A percentile compares a stretch with the other conserved stretches of the same genome.
phyloP scores from a whole-genome alignment of 2,329 filamentous ascomycete species.

The Apiospora phragmitis region DNA sequence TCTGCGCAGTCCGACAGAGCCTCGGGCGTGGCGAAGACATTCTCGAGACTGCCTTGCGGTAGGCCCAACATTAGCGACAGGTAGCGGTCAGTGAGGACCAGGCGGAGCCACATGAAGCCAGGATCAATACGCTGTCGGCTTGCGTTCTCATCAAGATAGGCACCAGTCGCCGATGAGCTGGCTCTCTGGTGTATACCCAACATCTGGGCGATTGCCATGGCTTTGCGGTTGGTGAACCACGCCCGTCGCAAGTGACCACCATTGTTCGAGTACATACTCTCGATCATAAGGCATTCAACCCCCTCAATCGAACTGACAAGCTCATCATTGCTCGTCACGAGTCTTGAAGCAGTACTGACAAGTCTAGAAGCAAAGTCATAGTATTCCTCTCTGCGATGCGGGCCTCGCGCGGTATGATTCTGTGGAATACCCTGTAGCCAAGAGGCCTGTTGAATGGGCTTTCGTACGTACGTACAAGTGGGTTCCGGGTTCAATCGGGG shows the following conservation, averaged over 20 bases:
- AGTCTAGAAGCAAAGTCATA: neutral
- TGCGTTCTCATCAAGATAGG: slow-evolving; percentile 26
- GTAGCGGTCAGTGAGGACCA: slow-evolving; percentile 46
- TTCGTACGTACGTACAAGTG: too few species aligned
- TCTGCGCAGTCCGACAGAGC: slow-evolving; percentile 25
- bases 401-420: neutral
- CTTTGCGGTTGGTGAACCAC: slow-evolving; percentile 46
- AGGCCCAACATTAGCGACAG: slow-evolving; percentile 49
- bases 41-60: slow-evolving; percentile 37
- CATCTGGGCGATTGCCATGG: slow-evolving; percentile 45
- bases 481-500: too few species aligned
- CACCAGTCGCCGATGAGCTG: neutral
- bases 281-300: slow-evolving; percentile 50
- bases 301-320: slow-evolving; percentile 46
- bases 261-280: slow-evolving; percentile 47
- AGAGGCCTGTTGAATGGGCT: too few species aligned
- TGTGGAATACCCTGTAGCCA: slow-evolving; percentile 35
- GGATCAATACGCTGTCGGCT: slow-evolving; percentile 31
- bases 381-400: neutral
- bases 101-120: slow-evolving; percentile 45
- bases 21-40: slow-evolving; percentile 23
- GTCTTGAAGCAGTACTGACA: slow-evolving; percentile 1
- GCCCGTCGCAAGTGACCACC: slow-evolving; percentile 45
- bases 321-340: slow-evolving; percentile 48
- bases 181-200: slow-evolving; percentile 33